These are phyloP conservation scores for Trematosphaeria pertusa DNA, from an alignment of 2,329 filamentous ascomycete species.

Conservation along the genomic window DNA sequence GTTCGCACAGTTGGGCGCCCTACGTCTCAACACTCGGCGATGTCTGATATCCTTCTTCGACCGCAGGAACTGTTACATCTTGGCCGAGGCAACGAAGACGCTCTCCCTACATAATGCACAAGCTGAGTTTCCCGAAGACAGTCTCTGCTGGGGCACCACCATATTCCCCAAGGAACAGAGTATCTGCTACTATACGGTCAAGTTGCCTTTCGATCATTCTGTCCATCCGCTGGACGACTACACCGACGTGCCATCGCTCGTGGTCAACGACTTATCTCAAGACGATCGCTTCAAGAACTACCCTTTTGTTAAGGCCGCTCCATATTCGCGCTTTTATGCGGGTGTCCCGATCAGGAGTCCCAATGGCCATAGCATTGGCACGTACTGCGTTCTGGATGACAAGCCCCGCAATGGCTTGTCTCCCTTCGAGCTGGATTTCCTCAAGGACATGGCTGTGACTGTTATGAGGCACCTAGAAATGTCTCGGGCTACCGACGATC, in stretches of 20 bases:
- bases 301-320: conserved; percentile 41
- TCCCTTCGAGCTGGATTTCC: conserved; percentile 58
- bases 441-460: conserved; percentile 62
- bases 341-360: conserved; percentile 68
- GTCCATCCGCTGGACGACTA: conserved; percentile 23
- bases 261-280: conserved; percentile 41
- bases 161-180: conserved; percentile 42
- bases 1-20: conserved; percentile 48
- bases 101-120: conserved; percentile 36
- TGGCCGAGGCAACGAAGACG: conserved; percentile 44
- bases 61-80: conserved; percentile 44
- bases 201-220: conserved; percentile 28
- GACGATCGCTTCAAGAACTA: conserved; percentile 49
- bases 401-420: conserved; percentile 60
- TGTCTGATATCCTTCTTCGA: conserved; percentile 50
- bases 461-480: conserved; percentile 68
- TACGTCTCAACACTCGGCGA: conserved; percentile 44
- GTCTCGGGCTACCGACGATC: conserved; percentile 60
- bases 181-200: conserved; percentile 44
- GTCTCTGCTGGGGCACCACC: conserved; percentile 42
- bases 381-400: conserved; percentile 66
- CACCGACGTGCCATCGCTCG: conserved; percentile 31
- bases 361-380: conserved; percentile 65
- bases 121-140: conserved; percentile 34
- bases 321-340: conserved; percentile 58